Evolutionary conservation across 2,329 filamentous ascomycete species (phyloP), one percentile per base, ranked within the genome.

Genomic region (Trichophyton equinum): DNA sequence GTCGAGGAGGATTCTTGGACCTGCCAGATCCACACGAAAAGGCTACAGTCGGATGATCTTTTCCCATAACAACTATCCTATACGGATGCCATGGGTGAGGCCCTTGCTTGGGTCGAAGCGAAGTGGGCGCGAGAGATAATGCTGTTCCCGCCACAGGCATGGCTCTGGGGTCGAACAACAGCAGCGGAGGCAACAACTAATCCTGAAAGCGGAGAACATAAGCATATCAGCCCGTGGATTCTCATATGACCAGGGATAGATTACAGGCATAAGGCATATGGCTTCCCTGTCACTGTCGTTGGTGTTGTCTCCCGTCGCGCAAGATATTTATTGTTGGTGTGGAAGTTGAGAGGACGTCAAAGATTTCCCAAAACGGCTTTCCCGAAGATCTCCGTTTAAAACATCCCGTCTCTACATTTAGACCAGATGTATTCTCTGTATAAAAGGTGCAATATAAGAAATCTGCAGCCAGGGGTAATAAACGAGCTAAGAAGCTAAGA

Each of bases 1-100:
- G 25, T 25, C 20, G 20, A 51, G 25, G 47, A 51, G 20, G 20
- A 25, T 51, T 30, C 9, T 64, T 79, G 51, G 77, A 79, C 60
- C 78, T 79, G 65, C 77, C 13, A 78, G 75, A 60, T 77, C 79
- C 68, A 77, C 42, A 75, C 77, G 3, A 77, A 78, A 79, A 60
- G 77, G 70, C 0, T 77, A 78, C 64, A 69, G 71, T 13, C 62
- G 69, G 20, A 68, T 75, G 61, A 67, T 76, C 47, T 51, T 51
- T 27, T 51, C 20, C 42, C 42, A 46, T 22, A 30, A 27, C 20
- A 25, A 8, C 25, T 25, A 30, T 25, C 47, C 5, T 51, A 51
- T 51, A 25, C 47, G 47, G 47, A 51, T 51, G 47, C 20, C 47
- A 51, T 51, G 47, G 47, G 47, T 51, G 11, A 15, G 22, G 20